Evolutionary conservation across 2,329 filamentous ascomycete genomes (phyloP).

Genomic region (Pseudogymnoascus destructans): DNA sequence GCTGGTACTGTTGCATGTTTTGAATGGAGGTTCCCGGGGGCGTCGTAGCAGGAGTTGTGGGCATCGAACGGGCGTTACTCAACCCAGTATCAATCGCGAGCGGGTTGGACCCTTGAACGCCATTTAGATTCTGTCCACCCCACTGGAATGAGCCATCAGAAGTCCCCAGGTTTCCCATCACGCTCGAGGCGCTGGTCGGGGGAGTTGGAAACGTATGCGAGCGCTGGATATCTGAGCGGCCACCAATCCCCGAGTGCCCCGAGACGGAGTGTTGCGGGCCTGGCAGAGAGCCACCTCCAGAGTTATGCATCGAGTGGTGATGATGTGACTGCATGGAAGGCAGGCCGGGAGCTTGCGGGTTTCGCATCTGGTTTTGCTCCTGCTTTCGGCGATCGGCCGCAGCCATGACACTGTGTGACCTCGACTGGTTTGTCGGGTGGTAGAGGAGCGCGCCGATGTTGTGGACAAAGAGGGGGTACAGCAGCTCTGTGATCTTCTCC

Average conservation of each 20-base stretch:
- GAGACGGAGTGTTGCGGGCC: constrained; percentile 39
- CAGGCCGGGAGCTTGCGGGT: constrained; percentile 42
- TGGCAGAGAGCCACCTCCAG: constrained; percentile 39
- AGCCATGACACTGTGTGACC: constrained; percentile 77
- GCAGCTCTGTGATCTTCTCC: constrained; percentile 92
- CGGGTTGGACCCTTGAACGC: constrained; percentile 49
- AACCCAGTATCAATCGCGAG: constrained; percentile 72
- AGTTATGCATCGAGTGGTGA: constrained; percentile 48
- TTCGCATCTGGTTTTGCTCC: constrained; percentile 47
- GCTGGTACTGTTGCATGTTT: constrained; percentile 65
- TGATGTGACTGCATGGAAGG: constrained; percentile 55
- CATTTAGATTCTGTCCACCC: constrained; percentile 52
- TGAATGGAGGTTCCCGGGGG: constrained; percentile 68
- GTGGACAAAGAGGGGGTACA: constrained; percentile 94
- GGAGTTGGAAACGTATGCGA: constrained; percentile 91
- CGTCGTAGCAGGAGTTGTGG: constrained; percentile 80
- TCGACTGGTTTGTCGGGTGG: constrained; percentile 76
- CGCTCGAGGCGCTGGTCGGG: constrained; percentile 80
- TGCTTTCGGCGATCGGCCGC: constrained; percentile 67
- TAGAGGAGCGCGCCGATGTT: constrained; percentile 91
- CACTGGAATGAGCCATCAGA: constrained; percentile 70
- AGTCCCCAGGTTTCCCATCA: constrained; percentile 59
- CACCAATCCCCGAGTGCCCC: constrained; percentile 54
- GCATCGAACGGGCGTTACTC: constrained; percentile 72
- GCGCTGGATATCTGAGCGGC: constrained; percentile 66